phyloP scores from a whole-genome alignment of 1,139 yeast species.

The Saccharomyces hybrid region DNA sequence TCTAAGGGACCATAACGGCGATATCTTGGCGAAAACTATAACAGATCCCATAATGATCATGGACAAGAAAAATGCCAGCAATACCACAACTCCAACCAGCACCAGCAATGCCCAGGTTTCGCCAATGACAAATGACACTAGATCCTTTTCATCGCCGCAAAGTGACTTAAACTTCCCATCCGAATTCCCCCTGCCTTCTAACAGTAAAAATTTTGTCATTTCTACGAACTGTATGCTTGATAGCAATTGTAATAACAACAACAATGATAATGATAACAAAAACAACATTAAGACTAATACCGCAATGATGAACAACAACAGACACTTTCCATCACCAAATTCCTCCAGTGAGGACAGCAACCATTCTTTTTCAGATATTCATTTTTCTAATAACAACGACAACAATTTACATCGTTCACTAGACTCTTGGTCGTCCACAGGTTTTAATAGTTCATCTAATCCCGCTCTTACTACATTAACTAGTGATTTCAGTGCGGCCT shows the following conservation, averaged over 20 bases:
- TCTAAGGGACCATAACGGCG: constrained; percentile 51
- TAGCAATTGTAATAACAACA: neutral
- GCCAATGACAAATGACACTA: neutral
- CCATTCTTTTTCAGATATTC: neutral
- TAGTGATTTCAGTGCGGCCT: neutral
- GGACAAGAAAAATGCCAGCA: constrained; percentile 59
- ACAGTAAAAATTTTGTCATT: neutral
- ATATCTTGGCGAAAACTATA: constrained; percentile 62
- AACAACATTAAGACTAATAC: neutral
- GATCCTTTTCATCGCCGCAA: neutral
- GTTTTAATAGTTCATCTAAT: neutral
- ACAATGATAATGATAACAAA: neutral
- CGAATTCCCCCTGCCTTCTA: neutral
- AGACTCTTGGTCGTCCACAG: neutral
- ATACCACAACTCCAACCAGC: neutral
- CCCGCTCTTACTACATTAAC: neutral
- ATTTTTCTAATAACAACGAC: neutral
- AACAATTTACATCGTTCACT: neutral
- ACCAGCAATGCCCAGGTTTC: neutral
- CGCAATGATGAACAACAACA: neutral
- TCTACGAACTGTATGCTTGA: neutral
- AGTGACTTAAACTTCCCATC: neutral
- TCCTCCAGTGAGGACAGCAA: neutral
- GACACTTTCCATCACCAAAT: neutral
- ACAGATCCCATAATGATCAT: constrained; percentile 79